phyloP scores from a whole-genome alignment of 192 early-diverging fungal species.

The Coemansia guatemalensis region DNA sequence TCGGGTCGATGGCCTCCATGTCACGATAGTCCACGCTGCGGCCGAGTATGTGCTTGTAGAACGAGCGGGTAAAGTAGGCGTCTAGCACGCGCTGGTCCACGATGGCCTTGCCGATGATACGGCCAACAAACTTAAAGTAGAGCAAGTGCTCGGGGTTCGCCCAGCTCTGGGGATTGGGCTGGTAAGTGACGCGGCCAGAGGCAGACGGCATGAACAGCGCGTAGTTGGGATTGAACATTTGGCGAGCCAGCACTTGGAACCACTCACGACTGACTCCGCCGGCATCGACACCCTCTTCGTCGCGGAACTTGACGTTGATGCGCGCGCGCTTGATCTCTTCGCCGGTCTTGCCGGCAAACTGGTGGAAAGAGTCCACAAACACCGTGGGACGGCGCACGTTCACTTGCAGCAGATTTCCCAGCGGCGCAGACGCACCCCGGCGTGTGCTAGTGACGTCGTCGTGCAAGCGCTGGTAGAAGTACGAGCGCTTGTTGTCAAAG shows the following conservation, averaged over 20 bases:
- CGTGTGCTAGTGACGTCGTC: constrained; percentile 59
- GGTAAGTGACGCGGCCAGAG: constrained; percentile 94
- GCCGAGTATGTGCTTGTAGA: constrained; percentile 97
- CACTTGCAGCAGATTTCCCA: constrained; percentile 68
- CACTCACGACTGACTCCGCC: constrained; percentile 98
- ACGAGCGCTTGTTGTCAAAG: constrained; percentile 99
- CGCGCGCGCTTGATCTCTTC: constrained; percentile 94
- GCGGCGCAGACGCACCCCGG: constrained; percentile 48
- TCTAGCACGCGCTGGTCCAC: constrained; percentile 93
- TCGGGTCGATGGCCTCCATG: constrained; percentile 96
- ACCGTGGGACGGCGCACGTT: constrained; percentile 91
- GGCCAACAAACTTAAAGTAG: constrained; percentile 98
- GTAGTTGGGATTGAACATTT: constrained; percentile 99
- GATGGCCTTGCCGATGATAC: constrained; percentile 99
- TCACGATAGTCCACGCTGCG: constrained; percentile 94
- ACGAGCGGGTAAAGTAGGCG: constrained; percentile 96
- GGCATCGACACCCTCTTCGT: constrained; percentile 97
- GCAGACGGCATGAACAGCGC: constrained; percentile 97
- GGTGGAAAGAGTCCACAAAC: constrained; percentile 96
- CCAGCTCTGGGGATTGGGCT: constrained; percentile 91
- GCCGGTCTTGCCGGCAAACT: constrained; percentile 85
- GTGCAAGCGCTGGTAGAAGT: constrained; percentile 94
- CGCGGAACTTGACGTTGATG: constrained; percentile 88
- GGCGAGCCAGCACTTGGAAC: constrained; percentile 94
- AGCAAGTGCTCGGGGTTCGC: constrained; percentile 91